Evolutionary conservation across 2,329 filamentous ascomycete species (phyloP).

Genomic region (Didymella arachidicola): DNA sequence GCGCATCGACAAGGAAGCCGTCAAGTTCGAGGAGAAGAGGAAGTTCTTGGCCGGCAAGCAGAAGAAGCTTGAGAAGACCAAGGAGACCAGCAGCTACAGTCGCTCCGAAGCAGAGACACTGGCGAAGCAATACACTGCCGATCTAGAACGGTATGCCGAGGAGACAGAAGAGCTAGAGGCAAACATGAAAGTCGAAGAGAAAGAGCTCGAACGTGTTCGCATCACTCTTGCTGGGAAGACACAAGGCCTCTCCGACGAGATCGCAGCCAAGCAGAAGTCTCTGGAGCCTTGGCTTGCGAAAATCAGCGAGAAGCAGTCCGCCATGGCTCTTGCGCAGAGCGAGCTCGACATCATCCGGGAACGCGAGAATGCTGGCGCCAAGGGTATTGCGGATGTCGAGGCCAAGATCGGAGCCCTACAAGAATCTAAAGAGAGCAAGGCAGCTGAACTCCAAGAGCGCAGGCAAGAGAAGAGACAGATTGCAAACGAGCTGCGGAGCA

Average conservation of each 20-base stretch:
- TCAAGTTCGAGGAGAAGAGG: slow-evolving; percentile 97
- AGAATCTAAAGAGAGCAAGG: slow-evolving; percentile 73
- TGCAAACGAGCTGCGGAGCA: slow-evolving; percentile 75
- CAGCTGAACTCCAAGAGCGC: slow-evolving; percentile 76
- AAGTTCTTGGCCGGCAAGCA: slow-evolving; percentile 92
- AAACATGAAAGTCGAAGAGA: slow-evolving; percentile 79
- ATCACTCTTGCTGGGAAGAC: slow-evolving; percentile 94
- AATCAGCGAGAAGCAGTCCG: slow-evolving; percentile 94
- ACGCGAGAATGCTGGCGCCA: slow-evolving; percentile 84
- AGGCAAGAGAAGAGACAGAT: slow-evolving; percentile 75
- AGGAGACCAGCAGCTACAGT: slow-evolving; percentile 77
- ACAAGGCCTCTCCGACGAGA: slow-evolving; percentile 90
- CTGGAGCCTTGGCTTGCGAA: slow-evolving; percentile 97
- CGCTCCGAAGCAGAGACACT: slow-evolving; percentile 77
- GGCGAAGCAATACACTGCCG: slow-evolving; percentile 77
- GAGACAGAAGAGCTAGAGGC: slow-evolving; percentile 80
- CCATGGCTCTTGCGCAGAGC: slow-evolving; percentile 92
- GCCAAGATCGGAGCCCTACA: slow-evolving; percentile 78
- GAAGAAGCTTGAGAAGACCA: slow-evolving; percentile 92
- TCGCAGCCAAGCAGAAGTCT: slow-evolving; percentile 88
- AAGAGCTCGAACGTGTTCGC: slow-evolving; percentile 81
- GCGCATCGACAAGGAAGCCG: slow-evolving; percentile 93
- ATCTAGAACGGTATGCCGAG: slow-evolving; percentile 77
- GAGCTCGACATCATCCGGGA: slow-evolving; percentile 92
- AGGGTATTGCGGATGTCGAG: slow-evolving; percentile 83